A percentile compares a stretch with the other conserved stretches of the same genome.
Evolutionary conservation across 257 asterid species (phyloP).

Genomic region (Solanum lycopersicoides): DNA sequence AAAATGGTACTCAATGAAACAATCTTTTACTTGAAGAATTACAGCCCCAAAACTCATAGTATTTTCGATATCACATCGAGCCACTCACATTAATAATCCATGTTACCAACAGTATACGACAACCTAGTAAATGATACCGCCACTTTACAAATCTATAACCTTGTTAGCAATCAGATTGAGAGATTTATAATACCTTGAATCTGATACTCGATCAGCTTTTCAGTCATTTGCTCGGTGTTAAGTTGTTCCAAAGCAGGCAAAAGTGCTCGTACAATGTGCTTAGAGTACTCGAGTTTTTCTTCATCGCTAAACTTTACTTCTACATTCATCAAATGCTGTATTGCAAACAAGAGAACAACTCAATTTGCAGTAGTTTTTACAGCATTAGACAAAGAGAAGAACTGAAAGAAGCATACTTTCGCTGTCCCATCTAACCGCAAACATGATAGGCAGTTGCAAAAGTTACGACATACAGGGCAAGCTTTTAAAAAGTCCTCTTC

Average conservation of each 20-base stretch:
- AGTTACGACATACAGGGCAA: conserved; percentile 70
- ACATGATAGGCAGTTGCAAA: conserved; percentile 87
- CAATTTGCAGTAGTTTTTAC: neutral
- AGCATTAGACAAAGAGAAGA: neutral
- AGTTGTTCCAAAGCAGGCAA: conserved; percentile 60
- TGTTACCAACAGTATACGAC: neutral
- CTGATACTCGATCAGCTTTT: conserved; percentile 61
- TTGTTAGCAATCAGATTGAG: neutral
- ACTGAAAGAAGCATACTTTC: conserved; percentile 26
- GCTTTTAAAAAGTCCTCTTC: conserved; percentile 58
- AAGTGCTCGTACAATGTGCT: conserved; percentile 45
- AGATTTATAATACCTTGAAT: conserved; percentile 33
- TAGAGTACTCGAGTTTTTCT: conserved; percentile 39
- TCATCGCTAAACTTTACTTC: conserved; percentile 15
- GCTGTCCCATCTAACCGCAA: conserved; percentile 48
- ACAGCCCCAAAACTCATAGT: neutral
- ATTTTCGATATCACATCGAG: neutral
- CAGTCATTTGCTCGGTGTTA: conserved; percentile 46
- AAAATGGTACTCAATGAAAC: neutral
- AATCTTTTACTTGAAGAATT: neutral
- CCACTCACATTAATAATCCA: neutral
- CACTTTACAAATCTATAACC: neutral
- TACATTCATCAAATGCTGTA: conserved; percentile 33
- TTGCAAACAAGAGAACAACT: neutral
- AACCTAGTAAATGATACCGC: neutral